A percentile compares a stretch with the other conserved stretches of the same genome.
Evolutionary conservation across 108 stramenopile species (phyloP).

Genomic region (Schizochytrium sp.): DNA sequence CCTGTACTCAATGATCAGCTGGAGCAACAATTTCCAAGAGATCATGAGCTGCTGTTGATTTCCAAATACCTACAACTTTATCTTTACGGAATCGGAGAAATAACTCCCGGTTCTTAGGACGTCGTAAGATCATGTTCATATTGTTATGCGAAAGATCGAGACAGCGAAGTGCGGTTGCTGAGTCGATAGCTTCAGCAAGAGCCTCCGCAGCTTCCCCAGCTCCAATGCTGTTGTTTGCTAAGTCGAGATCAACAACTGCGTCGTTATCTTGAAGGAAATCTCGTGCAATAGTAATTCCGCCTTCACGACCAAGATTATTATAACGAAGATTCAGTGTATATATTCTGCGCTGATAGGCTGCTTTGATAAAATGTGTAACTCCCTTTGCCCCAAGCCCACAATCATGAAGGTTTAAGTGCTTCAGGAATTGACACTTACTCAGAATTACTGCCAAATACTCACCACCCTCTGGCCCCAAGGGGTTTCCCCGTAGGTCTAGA

Average conservation of each 20-base stretch:
- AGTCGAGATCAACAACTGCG: slow-evolving; percentile 9
- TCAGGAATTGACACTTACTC: slow-evolving; percentile 2
- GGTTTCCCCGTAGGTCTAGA: slow-evolving; percentile 4
- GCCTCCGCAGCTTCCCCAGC: not conserved
- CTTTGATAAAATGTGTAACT: not conserved
- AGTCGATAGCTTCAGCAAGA: not conserved
- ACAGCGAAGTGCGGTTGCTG: not conserved
- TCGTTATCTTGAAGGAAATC: slow-evolving; percentile 11
- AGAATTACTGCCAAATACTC: not conserved
- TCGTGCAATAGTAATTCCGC: not conserved
- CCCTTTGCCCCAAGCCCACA: slow-evolving; percentile 34
- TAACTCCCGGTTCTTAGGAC: slow-evolving; percentile 29
- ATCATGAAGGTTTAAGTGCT: not conserved
- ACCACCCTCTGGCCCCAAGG: not conserved
- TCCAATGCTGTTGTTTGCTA: not conserved
- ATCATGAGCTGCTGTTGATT: not conserved
- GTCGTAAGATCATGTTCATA: not conserved
- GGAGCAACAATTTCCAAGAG: not conserved
- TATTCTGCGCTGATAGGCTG: not conserved
- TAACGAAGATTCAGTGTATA: slow-evolving; percentile 6
- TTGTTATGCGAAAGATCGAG: slow-evolving; percentile 46
- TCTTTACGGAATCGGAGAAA: not conserved
- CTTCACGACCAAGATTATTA: slow-evolving; percentile 23
- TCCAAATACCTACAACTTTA: not conserved
- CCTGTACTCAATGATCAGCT: not conserved